Evolutionary conservation across 78 protist species (phyloP).

Genomic region (Salpingoeca rosetta): DNA sequence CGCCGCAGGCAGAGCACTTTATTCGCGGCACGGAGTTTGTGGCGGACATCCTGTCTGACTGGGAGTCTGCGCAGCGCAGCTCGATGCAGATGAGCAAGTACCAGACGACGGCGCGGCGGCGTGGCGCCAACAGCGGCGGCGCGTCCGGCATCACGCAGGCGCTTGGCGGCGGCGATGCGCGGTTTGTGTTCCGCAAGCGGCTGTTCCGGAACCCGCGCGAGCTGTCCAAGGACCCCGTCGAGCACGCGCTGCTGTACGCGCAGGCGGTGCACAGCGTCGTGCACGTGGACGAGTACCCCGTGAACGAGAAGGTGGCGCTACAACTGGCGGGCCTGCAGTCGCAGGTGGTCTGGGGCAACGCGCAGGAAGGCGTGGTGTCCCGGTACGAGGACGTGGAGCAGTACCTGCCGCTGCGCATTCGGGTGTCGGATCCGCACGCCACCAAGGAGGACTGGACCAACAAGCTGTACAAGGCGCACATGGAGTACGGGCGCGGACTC

Average conservation of each 20-base stretch:
- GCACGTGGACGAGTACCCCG: not conserved
- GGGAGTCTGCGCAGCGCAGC: not conserved
- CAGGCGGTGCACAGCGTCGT: conserved; percentile 9
- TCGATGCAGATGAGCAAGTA: not conserved
- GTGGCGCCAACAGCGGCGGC: not conserved
- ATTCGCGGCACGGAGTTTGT: not conserved
- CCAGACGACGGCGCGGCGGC: not conserved
- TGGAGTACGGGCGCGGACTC: not conserved
- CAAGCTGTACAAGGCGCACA: not conserved
- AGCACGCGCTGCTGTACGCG: not conserved
- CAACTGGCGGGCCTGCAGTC: not conserved
- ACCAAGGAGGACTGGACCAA: not conserved
- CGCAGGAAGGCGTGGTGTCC: not conserved
- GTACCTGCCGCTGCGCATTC: not conserved
- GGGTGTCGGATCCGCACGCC: not conserved
- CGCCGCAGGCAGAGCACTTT: not conserved
- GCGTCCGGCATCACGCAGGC: not conserved
- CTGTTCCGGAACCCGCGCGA: not conserved
- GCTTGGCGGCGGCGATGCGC: not conserved
- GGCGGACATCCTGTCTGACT: not conserved
- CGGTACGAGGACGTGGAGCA: not conserved
- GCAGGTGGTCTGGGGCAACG: not conserved
- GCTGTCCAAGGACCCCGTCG: conserved; percentile 9
- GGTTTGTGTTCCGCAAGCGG: not conserved
- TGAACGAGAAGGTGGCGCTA: not conserved